Conservation (phyloP, 2,329 filamentous ascomycete genomes). For the Microcyclosporella mali region DNA sequence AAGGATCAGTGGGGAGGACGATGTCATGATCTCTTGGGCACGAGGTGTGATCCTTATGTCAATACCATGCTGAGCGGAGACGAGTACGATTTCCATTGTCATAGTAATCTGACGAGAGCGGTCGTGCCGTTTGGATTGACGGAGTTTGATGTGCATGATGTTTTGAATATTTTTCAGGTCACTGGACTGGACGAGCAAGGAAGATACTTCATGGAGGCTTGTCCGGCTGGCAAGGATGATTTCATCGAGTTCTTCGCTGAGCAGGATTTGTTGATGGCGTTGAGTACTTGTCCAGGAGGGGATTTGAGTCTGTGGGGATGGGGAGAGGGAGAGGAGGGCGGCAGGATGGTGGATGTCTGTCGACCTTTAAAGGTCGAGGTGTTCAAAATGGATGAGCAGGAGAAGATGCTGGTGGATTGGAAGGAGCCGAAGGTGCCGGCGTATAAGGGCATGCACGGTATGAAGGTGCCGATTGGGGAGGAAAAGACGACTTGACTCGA, state of each 20-base stretch:
- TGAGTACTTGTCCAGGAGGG: constrained; percentile 70
- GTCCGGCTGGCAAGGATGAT: constrained; percentile 50
- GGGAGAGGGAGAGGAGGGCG: constrained; percentile 55
- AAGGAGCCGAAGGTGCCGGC: constrained; percentile 52
- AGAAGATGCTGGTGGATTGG: constrained; percentile 55
- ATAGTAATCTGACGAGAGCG: constrained; percentile 71
- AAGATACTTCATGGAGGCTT: constrained; percentile 68
- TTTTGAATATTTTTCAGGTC: constrained; percentile 81
- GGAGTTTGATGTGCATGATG: constrained; percentile 75
- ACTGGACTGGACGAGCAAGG: constrained; percentile 68
- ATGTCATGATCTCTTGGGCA: constrained; percentile 75
- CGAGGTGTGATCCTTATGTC: constrained; percentile 79
- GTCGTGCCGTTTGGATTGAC: constrained; percentile 61
- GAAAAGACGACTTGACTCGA: too few species aligned
- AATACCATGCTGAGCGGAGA: constrained; percentile 65
- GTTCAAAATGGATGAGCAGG: constrained; percentile 48
- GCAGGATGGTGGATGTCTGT: constrained; percentile 63
- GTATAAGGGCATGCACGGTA: constrained; percentile 63
- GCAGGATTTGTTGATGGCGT: constrained; percentile 62
- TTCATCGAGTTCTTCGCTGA: constrained; percentile 75
- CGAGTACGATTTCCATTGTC: constrained; percentile 75
- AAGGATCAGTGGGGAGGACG: constrained; percentile 51
- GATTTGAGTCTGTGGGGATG: constrained; percentile 80
- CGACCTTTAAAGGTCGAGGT: constrained; percentile 70
- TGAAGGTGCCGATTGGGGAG: constrained; percentile 46